phyloP scores from a whole-genome alignment of 202 grass and related monocot species.

The Zoysia matrella region DNA sequence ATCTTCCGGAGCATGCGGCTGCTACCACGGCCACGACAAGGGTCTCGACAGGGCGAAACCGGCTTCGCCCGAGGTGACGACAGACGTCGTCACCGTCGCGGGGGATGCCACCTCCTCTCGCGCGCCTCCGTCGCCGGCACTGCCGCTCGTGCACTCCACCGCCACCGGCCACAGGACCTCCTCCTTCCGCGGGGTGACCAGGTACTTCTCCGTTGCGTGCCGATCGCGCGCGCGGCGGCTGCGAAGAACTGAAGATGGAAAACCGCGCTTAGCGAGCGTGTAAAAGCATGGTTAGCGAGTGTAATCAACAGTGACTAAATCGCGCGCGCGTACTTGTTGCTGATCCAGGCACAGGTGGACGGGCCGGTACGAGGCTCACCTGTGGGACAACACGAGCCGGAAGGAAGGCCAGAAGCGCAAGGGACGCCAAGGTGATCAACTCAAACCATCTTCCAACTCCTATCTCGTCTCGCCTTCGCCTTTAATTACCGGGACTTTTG shows the following conservation, averaged over 20 bases:
- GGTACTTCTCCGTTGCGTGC: slow-evolving; percentile 39
- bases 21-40: background rate
- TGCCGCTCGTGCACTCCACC: slow-evolving; percentile 17
- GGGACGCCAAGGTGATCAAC: slow-evolving; percentile 80
- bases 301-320: slow-evolving; percentile 35
- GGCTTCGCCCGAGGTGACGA: slow-evolving; percentile 1
- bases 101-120: slow-evolving; percentile 24
- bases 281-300: slow-evolving; percentile 35
- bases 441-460: background rate
- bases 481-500: background rate
- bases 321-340: slow-evolving; percentile 28
- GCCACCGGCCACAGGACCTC: slow-evolving; percentile 60
- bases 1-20: slow-evolving; percentile 6
- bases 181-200: slow-evolving; percentile 88
- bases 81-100: slow-evolving; percentile 7
- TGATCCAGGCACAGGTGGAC: slow-evolving; percentile 92
- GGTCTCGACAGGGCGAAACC: slow-evolving; percentile 28
- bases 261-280: slow-evolving; percentile 5
- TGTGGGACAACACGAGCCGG: slow-evolving; percentile 96
- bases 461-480: too few relatives aligned
- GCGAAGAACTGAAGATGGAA: background rate
- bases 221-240: background rate
- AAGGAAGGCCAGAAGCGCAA: slow-evolving; percentile 92
- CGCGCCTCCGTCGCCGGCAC: slow-evolving; percentile 19
- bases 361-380: slow-evolving; percentile 92